phyloP scores from a whole-genome alignment of 352 stramenopile genomes.

The Globisporangium paddicum region DNA sequence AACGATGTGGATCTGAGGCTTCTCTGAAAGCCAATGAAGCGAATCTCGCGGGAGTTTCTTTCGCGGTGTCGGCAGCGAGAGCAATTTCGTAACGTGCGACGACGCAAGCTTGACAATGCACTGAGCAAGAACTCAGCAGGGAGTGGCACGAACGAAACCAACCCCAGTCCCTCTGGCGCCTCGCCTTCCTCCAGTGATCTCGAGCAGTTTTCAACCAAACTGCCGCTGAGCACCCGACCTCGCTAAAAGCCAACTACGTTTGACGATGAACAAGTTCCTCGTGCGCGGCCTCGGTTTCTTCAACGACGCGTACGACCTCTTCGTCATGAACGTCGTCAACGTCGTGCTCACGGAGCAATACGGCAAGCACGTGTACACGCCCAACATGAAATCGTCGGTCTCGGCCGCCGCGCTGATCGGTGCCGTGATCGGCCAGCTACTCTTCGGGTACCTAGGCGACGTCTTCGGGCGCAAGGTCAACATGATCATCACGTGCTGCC shows the following conservation, averaged over 20 bases:
- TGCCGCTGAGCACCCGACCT: not conserved
- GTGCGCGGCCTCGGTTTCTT: slow-evolving; percentile 54
- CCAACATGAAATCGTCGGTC: slow-evolving; percentile 45
- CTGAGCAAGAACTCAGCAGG: too few relatives aligned
- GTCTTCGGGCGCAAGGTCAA: slow-evolving; percentile 50
- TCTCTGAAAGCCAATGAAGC: not conserved
- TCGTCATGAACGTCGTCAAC: slow-evolving; percentile 70
- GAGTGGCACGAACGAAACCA: slow-evolving; percentile 1
- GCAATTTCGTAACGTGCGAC: not conserved
- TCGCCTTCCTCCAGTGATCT: not conserved
- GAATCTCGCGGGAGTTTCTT: slow-evolving; percentile 3
- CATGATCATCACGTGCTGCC: slow-evolving; percentile 52
- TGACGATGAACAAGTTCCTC: slow-evolving; percentile 47
- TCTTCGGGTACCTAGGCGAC: slow-evolving; percentile 49
- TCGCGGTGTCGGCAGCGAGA: too few relatives aligned
- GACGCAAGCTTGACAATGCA: not conserved
- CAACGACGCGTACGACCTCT: slow-evolving; percentile 61
- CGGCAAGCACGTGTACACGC: slow-evolving; percentile 50
- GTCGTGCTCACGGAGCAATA: slow-evolving; percentile 59
- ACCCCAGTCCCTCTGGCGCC: not conserved
- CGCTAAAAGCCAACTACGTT: too few relatives aligned
- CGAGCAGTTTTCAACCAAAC: not conserved
- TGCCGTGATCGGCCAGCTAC: slow-evolving; percentile 45
- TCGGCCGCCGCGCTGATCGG: slow-evolving; percentile 47
- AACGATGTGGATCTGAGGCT: not conserved